phyloP scores from a whole-genome alignment of 1,284 basidiomycete genomes.

The Heliocybe sulcata region DNA sequence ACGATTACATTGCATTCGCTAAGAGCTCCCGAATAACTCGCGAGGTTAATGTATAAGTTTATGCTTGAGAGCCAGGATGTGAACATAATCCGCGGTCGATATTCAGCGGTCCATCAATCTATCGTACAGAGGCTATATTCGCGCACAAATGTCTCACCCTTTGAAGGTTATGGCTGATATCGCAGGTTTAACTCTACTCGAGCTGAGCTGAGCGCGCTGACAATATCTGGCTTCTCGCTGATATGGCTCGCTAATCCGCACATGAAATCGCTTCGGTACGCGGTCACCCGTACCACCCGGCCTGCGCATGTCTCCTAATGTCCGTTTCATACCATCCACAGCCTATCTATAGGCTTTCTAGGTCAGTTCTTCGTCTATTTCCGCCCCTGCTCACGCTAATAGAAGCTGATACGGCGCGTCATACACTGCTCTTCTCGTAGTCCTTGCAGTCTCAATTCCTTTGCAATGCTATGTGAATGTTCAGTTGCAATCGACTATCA shows the following conservation, averaged over 20 bases:
- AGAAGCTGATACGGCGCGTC: too few species aligned
- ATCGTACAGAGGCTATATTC: neutral
- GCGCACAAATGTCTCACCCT: neutral
- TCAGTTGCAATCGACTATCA: too few species aligned
- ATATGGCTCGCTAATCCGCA: neutral
- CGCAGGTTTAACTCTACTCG: neutral
- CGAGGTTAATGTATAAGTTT: neutral
- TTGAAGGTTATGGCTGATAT: neutral
- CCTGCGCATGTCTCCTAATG: neutral
- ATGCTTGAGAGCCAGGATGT: neutral
- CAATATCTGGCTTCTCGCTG: neutral
- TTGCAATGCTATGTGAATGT: too few species aligned
- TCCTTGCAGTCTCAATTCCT: too few species aligned
- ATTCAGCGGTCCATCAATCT: neutral
- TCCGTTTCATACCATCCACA: neutral
- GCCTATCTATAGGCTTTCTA: neutral
- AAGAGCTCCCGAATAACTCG: neutral
- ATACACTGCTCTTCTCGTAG: too few species aligned
- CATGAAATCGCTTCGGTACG: neutral
- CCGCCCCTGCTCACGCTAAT: too few species aligned
- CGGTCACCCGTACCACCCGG: neutral
- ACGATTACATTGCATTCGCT: neutral
- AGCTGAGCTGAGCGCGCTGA: neutral
- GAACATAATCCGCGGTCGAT: neutral
- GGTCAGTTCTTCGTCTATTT: too few species aligned